Evolutionary conservation across 768 basidiomycete species (phyloP), one percentile per base, ranked within the genome.

Genomic region (Hygrocybe coccinea): DNA sequence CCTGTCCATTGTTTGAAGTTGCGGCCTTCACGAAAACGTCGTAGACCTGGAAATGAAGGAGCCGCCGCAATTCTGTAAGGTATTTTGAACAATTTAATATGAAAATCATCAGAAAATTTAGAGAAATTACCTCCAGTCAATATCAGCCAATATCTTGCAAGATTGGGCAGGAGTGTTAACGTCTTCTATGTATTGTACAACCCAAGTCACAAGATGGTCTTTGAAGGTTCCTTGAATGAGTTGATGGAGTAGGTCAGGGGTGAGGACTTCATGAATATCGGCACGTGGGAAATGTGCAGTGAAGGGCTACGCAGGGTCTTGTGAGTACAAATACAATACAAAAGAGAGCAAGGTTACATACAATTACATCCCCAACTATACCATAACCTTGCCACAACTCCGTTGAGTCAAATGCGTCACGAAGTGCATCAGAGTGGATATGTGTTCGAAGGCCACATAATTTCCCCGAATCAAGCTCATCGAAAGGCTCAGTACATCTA

Each of bases 221-320:
- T 75, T 76, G 62, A 76, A 76, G 1, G 63, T 66, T 8, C 74
- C 72, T 55, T 76, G 76, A 60, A 76, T 74, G 3, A 77, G 35
- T 57, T 76, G 73, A 57, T 7, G 74, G 1, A 75, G 64, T 2
- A 74, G 61, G 54, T 74, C 71, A 2, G 73, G 69, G 2, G 69
- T 45, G 0, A 74, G 36, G 3, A 71, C 58, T 9, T 61, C 61
- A 56, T 73, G 65, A 33, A 73, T 72, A 55, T 74, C 68, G 0
- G 73, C 72, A 12, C 66, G 65, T 17, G 69, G 73, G 60, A 73
- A 72, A 24, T 56, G 24, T 37, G 56, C 33, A 0, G 73, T 75
- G 55, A 74, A 74, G 6, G 71, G 72, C 74, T 73, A 51, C 35
- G n/a, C n/a, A n/a, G n/a, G n/a, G n/a, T 22, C 37, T 34, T 48